A percentile compares a stretch with the other conserved stretches of the same genome.
These are phyloP conservation scores for Helicocarpus griseus DNA, from an alignment of 2,329 filamentous ascomycete species.

Conservation along the genomic window DNA sequence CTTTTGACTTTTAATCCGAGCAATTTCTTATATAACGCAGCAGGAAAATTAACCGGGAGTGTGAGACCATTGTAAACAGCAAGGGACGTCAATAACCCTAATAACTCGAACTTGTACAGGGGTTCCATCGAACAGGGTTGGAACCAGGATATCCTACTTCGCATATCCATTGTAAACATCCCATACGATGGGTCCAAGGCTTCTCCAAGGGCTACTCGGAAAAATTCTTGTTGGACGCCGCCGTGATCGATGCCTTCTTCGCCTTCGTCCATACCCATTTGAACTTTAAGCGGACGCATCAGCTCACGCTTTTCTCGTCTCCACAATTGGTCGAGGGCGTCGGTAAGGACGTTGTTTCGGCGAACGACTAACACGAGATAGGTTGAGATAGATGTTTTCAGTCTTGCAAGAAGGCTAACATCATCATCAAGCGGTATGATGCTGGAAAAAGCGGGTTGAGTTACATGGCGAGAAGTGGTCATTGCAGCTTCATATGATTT, in stretches of 20 bases:
- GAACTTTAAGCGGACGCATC: slow-evolving; percentile 75
- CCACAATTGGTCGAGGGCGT: slow-evolving; percentile 85
- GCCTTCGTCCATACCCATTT: slow-evolving; percentile 68
- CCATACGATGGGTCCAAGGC: slow-evolving; percentile 68
- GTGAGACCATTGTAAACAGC: slow-evolving; percentile 91
- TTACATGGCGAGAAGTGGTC: slow-evolving; percentile 37
- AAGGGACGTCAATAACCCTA: slow-evolving; percentile 78
- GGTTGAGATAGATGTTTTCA: slow-evolving; percentile 58
- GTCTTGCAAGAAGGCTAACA: slow-evolving; percentile 50
- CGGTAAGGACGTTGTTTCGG: slow-evolving; percentile 55
- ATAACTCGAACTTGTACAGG: slow-evolving; percentile 79
- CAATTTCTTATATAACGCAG: slow-evolving; percentile 72
- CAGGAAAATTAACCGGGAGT: slow-evolving; percentile 79
- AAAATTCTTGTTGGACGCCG: slow-evolving; percentile 94
- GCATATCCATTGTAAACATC: slow-evolving; percentile 65
- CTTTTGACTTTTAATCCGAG: slow-evolving; percentile 59
- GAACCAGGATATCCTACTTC: slow-evolving; percentile 80
- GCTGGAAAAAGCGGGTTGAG: slow-evolving; percentile 33
- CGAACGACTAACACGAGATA: slow-evolving; percentile 63
- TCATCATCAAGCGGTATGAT: slow-evolving; percentile 45
- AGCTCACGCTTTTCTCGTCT: slow-evolving; percentile 72
- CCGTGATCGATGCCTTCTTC: slow-evolving; percentile 91
- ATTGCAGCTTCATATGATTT: slow-evolving; percentile 61
- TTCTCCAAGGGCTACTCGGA: slow-evolving; percentile 71
- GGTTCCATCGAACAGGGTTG: slow-evolving; percentile 71